Base-by-base conservation (phyloP, 306 rosid genomes). In the Lathyrus aphaca region DNA sequence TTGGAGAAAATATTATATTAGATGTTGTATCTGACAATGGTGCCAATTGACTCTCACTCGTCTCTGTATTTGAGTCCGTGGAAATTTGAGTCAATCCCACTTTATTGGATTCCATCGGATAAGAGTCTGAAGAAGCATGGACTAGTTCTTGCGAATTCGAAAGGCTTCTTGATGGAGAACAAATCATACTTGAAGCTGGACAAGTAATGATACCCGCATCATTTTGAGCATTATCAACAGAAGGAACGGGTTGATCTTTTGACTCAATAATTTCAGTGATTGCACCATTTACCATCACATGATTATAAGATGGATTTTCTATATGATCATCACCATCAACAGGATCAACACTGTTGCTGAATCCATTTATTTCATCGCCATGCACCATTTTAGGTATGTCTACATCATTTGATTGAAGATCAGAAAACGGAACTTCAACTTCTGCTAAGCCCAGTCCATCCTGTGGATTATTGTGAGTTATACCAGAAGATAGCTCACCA, bases 21-120 rank as follows among this genome's bases (percentile, higher is more conserved):
- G 72, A 54, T 51, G 77, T n/a, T 48, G 58, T 53, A 61, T 79
- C 77, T 61, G 63, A 50, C 32, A 72, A 72, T 76, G 74, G 43
- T 51, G 71, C 82, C 18, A 58, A 38, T 57, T 64, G 78, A 74
- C 62, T 71, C 56, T 64, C 71, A 42, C 38, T 62, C 51, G 45
- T 49, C 39, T 42, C 85, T 74, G 69, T 46, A 71, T 75, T 82
- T 15, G 69, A 58, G 46, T 74, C 86, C 67, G 14, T 4, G 46
- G 64, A 65, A 65, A 19, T 57, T 74, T 81, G 85, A 49, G 71
- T 68, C 69, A 77, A 77, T 82, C 64, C 82, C 45, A 32, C 85
- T 42, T 77, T 86, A 40, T 66, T 67, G 56, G 74, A 73, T 77
- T 81, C 82, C 38, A 66, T 75, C 65, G 51, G 70, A 74, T 53